Base-by-base conservation (phyloP, 2,329 filamentous ascomycete genomes). In the Epichloe uncinata region DNA sequence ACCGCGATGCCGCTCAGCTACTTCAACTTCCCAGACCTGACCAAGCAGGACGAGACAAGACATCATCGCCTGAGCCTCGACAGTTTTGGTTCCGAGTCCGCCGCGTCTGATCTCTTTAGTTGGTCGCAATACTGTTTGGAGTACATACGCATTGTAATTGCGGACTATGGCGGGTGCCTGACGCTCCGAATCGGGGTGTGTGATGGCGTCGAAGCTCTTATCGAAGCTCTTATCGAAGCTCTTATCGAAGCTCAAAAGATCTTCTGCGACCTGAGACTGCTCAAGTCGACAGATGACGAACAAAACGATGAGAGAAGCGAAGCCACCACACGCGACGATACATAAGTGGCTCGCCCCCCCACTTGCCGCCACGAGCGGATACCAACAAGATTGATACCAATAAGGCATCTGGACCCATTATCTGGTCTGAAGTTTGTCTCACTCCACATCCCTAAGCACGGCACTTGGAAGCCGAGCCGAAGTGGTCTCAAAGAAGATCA, bases 391-490 rank as follows among this genome's bases (percentile, higher is more conserved):
- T 22, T 22, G 5, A 22, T 13, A 20, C 18, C 40, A 42, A 42
- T 2, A 1, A 0, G 35, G 35, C 13, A 36, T 36, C 35, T 12
- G 15, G 35, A 36, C 35, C 35, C 15, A n/a, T n/a, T 5, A 11
- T 41, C 6, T 30, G 41, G 41, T 12, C 41, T 22, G 13, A 26
- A 13, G 22, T 7, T 6, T 22, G 36, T n/a, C 4, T 15, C n/a
- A 16, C n/a, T 16, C 36, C 36, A n/a, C 13, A 38, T 15, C 36
- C 36, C 22, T 47, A 20, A 8, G 22, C 36, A 35, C 50, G 50
- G 50, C 50, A 51, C 40, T 48, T 51, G 45, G 16, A 6, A 47
- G 33, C 40, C 38, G 49, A 43, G 18, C 8, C 22, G 22, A 9
- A 30, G 38, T 12, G 36, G 37, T 26, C 18, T 26, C n/a, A 41